A percentile compares a stretch with the other conserved stretches of the same genome.
phyloP scores from a whole-genome alignment of 495 filamentous ascomycete genomes.

The Haplographium delicatum region DNA sequence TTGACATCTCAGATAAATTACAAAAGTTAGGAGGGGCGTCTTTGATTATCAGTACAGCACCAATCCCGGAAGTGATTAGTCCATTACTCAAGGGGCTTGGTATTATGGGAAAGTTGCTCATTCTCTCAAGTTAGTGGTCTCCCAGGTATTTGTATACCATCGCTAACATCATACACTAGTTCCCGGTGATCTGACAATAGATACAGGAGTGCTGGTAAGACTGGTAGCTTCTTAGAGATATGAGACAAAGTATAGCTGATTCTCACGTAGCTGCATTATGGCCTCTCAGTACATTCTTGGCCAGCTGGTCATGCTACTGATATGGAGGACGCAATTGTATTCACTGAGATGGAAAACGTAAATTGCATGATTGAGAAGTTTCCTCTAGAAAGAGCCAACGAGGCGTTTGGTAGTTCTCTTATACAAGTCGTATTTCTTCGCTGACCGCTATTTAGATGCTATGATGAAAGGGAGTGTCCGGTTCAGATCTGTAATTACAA shows the following conservation, averaged over 20 bases:
- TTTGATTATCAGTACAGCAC: slow-evolving; percentile 59
- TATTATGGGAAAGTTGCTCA: slow-evolving; percentile 53
- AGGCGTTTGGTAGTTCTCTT: too few species aligned
- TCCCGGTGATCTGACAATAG: too few species aligned
- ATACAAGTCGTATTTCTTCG: too few species aligned
- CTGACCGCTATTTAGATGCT: too few species aligned
- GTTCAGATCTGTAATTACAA: slow-evolving; percentile 48
- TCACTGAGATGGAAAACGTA: slow-evolving; percentile 51
- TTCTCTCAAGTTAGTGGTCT: too few species aligned
- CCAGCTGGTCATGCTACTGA: slow-evolving; percentile 59
- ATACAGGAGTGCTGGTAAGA: too few species aligned
- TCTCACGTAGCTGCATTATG: too few species aligned
- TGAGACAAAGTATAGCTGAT: too few species aligned
- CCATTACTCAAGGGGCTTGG: slow-evolving; percentile 51
- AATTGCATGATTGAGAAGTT: slow-evolving; percentile 61
- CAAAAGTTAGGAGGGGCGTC: slow-evolving; percentile 56
- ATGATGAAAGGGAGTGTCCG: slow-evolving; percentile 41
- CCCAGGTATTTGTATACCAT: too few species aligned
- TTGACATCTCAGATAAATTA: slow-evolving; percentile 45
- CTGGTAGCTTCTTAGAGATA: too few species aligned
- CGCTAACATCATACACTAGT: too few species aligned
- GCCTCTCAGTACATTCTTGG: too few species aligned
- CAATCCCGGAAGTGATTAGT: slow-evolving; percentile 47
- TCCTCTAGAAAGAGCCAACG: slow-evolving; percentile 49
- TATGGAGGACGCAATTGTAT: slow-evolving; percentile 59